A percentile compares a stretch with the other conserved stretches of the same genome.
These are phyloP conservation scores for Ophiostoma sp. DNA, from an alignment of 2,329 filamentous ascomycete genomes.

Conservation along the genomic window DNA sequence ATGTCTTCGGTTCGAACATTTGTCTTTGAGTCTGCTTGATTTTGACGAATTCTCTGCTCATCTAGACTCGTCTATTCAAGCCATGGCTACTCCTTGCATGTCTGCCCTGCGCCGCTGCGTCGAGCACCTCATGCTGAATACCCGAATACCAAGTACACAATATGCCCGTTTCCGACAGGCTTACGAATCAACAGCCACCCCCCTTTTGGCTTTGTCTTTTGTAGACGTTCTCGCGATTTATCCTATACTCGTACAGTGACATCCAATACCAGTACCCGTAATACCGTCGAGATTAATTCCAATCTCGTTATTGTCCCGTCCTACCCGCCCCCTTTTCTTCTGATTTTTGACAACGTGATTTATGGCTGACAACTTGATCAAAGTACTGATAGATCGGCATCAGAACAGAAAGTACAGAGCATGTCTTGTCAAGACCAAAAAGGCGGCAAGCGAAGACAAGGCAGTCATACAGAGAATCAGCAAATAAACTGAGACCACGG, in stretches of 20 bases:
- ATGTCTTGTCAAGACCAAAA: neutral
- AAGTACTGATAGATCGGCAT: conserved; percentile 1
- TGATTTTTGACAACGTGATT: neutral
- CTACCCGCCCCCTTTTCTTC: neutral
- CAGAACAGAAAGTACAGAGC: neutral
- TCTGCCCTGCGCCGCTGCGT: neutral
- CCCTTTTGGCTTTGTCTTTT: neutral
- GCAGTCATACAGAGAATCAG: neutral
- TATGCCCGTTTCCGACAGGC: neutral
- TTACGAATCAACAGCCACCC: conserved; percentile 8
- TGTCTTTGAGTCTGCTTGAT: neutral
- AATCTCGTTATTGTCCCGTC: neutral
- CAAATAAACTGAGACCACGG: neutral
- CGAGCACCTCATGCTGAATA: neutral
- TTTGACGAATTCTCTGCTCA: neutral
- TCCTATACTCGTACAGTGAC: neutral
- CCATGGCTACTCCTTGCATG: neutral
- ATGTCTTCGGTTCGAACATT: neutral
- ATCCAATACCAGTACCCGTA: neutral
- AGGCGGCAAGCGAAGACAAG: neutral
- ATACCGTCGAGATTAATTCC: conserved; percentile 9
- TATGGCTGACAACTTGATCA: neutral
- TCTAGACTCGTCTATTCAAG: neutral
- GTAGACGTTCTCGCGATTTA: neutral
- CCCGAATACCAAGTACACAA: neutral